A percentile compares a stretch with the other conserved stretches of the same genome.
phyloP scores from a whole-genome alignment of 2,329 filamentous ascomycete species.

The Venturia oleaginea region DNA sequence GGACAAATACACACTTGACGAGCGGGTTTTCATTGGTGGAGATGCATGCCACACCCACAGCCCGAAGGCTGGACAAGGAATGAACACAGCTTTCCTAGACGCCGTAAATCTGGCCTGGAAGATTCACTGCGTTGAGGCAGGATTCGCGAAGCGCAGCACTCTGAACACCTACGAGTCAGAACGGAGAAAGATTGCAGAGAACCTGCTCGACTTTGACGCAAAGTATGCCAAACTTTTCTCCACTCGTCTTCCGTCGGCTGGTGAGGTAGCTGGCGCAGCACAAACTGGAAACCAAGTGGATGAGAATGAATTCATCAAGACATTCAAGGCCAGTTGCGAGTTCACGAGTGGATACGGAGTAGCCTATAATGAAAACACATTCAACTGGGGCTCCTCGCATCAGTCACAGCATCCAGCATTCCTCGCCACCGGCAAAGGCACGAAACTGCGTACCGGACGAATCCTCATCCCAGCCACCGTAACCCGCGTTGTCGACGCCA shows the following conservation, averaged over 20 bases:
- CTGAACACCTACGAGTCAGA: conserved; percentile 77
- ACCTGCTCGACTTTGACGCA: conserved; percentile 76
- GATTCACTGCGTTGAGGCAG: conserved; percentile 79
- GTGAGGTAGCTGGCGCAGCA: conserved; percentile 54
- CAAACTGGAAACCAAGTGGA: conserved; percentile 28
- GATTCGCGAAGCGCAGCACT: conserved; percentile 65
- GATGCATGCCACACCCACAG: conserved; percentile 57
- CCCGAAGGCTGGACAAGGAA: conserved; percentile 57
- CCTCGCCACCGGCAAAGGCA: conserved; percentile 37
- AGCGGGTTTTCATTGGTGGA: conserved; percentile 57
- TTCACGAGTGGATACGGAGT: conserved; percentile 92
- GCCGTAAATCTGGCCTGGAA: conserved; percentile 94
- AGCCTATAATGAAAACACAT: conserved; percentile 67
- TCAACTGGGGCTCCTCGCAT: conserved; percentile 76
- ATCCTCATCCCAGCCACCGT: conserved; percentile 72
- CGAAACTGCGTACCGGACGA: conserved; percentile 62
- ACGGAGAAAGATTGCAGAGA: conserved; percentile 75
- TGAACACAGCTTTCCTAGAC: conserved; percentile 51
- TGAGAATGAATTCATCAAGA: conserved; percentile 76
- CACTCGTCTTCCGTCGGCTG: conserved; percentile 60
- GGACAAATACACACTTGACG: conserved; percentile 55
- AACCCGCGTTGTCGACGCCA: conserved; percentile 79
- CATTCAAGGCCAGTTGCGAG: conserved; percentile 84
- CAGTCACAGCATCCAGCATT: conserved; percentile 62
- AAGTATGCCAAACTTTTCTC: conserved; percentile 88